Percentiles rank a stretch among this genome's conserved stretches.
phyloP scores from a whole-genome alignment of 768 basidiomycete species.

The Obba rivulosa region DNA sequence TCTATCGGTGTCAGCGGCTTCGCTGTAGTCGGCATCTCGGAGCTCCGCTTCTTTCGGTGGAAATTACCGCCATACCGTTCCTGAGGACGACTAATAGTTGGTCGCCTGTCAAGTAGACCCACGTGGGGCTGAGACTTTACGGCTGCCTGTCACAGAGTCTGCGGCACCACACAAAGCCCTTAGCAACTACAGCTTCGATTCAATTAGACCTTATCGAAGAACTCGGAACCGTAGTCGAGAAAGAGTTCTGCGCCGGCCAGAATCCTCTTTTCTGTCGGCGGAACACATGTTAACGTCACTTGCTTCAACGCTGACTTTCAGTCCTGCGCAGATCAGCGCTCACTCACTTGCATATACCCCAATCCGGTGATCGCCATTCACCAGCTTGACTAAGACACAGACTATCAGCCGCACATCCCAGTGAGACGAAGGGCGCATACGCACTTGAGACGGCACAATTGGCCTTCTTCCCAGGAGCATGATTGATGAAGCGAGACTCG shows the following conservation, averaged over 20 bases:
- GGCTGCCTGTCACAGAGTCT: no score
- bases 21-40: no score
- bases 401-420: not conserved
- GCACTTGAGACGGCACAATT: conserved; percentile 47
- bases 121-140: no score
- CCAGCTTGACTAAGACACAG: conserved; percentile 39
- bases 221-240: conserved; percentile 52
- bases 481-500: conserved; percentile 65
- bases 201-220: conserved; percentile 15
- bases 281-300: not conserved
- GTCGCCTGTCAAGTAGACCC: no score
- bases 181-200: no score
- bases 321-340: not conserved
- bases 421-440: conserved; percentile 7
- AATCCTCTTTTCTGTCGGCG: conserved; percentile 33
- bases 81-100: no score
- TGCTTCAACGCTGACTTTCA: not conserved
- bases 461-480: conserved; percentile 27
- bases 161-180: no score
- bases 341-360: conserved; percentile 54
- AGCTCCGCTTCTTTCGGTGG: no score
- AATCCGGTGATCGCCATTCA: conserved; percentile 66
- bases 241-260: conserved; percentile 44
- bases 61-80: no score
- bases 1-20: no score